Percentiles rank a stretch among this genome's conserved stretches.
phyloP scores from a whole-genome alignment of 116 monocot species.

The Papilionanthe hybrid region DNA sequence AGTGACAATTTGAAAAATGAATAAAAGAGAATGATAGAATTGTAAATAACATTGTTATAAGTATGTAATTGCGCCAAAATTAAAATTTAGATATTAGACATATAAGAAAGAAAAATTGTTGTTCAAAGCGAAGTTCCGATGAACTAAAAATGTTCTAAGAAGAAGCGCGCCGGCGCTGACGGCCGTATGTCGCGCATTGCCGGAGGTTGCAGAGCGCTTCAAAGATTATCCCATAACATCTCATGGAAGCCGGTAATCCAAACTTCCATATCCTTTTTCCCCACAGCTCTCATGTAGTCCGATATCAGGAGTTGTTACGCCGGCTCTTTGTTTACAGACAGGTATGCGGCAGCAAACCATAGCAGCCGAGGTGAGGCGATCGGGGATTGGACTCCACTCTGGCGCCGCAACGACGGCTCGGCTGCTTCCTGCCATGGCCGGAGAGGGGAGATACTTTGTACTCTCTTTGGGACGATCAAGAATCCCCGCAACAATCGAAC shows the following conservation, averaged over 20 bases:
- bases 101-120: too few species aligned
- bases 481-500: slow-evolving; percentile 60
- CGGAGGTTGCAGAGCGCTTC: slow-evolving; percentile 7
- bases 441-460: slow-evolving; percentile 83
- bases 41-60: too few species aligned
- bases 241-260: slow-evolving; percentile 44
- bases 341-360: slow-evolving; percentile 73
- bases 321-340: slow-evolving; percentile 23
- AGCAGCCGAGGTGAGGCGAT: slow-evolving; percentile 18
- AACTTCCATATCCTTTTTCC: not conserved
- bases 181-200: not conserved
- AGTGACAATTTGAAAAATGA: too few species aligned
- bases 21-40: too few species aligned
- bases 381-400: slow-evolving; percentile 82
- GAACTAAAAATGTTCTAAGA: too few species aligned
- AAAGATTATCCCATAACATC: slow-evolving; percentile 17
- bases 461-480: slow-evolving; percentile 5
- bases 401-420: slow-evolving; percentile 41
- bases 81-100: too few species aligned
- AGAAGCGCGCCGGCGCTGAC: too few species aligned
- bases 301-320: not conserved
- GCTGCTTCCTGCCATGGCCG: slow-evolving; percentile 69
- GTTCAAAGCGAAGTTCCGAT: too few species aligned
- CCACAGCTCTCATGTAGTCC: not conserved
- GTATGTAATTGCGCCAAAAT: too few species aligned